Conservation (phyloP, 495 filamentous ascomycete genomes). For the Hypoxylon lienhwacheense region DNA sequence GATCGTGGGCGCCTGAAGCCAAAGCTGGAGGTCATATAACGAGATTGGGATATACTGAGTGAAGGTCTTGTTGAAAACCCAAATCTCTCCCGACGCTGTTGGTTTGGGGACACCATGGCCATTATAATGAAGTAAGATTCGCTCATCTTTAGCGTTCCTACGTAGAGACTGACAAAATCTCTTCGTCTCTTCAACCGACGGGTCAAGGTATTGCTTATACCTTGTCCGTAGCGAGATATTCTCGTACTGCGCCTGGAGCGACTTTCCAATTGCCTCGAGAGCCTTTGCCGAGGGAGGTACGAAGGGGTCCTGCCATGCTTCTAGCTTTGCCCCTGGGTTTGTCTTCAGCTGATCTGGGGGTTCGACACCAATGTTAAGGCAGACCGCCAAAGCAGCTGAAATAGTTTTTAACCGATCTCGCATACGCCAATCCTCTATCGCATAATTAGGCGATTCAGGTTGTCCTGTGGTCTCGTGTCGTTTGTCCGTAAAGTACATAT, state of each 20-base stretch:
- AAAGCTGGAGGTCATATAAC: conserved; percentile 91
- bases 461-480: conserved; percentile 95
- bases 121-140: conserved; percentile 96
- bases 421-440: conserved; percentile 93
- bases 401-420: conserved; percentile 95
- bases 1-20: conserved; percentile 92
- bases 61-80: conserved; percentile 99
- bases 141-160: conserved; percentile 90
- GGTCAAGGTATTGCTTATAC: conserved; percentile 95
- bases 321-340: conserved; percentile 85
- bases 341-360: conserved; percentile 95
- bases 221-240: conserved; percentile 89
- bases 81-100: conserved; percentile 94
- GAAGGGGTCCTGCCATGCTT: conserved; percentile 96
- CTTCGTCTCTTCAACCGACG: conserved; percentile 94
- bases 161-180: conserved; percentile 89
- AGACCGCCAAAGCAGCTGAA: conserved; percentile 89
- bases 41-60: conserved; percentile 99
- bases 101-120: conserved; percentile 98
- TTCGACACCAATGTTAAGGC: conserved; percentile 96
- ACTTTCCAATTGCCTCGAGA: conserved; percentile 92
- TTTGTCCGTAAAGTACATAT: conserved; percentile 99
- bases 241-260: conserved; percentile 92
- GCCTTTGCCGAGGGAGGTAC: conserved; percentile 77
- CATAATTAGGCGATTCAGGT: conserved; percentile 61